phyloP scores from a whole-genome alignment of 176 grass and related monocot species.

The Avena sativa region DNA sequence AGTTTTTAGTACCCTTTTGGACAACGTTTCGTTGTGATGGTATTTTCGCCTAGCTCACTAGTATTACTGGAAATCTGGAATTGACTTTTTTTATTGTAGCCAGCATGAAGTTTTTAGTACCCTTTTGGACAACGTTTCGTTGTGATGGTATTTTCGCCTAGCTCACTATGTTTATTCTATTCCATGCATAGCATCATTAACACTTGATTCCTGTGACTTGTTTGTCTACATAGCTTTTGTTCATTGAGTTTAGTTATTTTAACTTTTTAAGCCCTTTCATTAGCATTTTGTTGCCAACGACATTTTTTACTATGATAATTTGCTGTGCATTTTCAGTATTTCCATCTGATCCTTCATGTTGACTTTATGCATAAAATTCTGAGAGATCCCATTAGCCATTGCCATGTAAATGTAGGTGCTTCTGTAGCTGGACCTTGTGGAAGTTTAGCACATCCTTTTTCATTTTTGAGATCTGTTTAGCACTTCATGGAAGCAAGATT shows the following conservation, averaged over 20 bases:
- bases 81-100: not conserved
- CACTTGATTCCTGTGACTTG: not conserved
- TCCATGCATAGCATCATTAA: constrained; percentile 1
- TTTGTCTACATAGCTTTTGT: not conserved
- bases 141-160: not conserved
- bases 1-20: not conserved
- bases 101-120: not conserved
- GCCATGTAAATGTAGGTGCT: not conserved
- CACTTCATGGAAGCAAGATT: not conserved
- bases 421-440: constrained; percentile 13
- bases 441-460: not conserved
- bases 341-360: not conserved
- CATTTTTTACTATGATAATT: not conserved
- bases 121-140: constrained; percentile 1
- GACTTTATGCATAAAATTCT: constrained; percentile 9
- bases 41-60: not conserved
- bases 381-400: constrained; percentile 19
- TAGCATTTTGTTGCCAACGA: not conserved
- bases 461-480: not conserved
- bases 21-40: not conserved
- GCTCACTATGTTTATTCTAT: constrained; percentile 2
- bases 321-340: not conserved
- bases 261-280: not conserved
- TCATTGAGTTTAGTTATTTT: not conserved
- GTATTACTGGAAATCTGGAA: not conserved